phyloP scores from a whole-genome alignment of 495 filamentous ascomycete genomes.

The Filosporella fistucella region DNA sequence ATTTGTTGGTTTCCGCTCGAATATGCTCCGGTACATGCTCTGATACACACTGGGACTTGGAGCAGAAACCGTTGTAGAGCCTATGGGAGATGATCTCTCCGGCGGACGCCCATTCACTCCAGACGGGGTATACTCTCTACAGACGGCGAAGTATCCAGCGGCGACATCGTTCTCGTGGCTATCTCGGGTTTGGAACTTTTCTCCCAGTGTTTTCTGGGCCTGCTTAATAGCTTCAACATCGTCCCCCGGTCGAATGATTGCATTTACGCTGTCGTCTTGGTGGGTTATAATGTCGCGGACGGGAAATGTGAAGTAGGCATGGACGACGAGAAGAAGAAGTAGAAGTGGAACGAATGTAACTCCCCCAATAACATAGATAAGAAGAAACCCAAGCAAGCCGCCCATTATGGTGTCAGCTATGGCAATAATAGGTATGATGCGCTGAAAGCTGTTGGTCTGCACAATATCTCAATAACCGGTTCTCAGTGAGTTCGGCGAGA shows the following conservation, averaged over 20 bases:
- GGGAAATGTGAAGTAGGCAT: slow-evolving; percentile 68
- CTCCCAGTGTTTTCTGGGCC: slow-evolving; percentile 39
- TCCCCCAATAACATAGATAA: slow-evolving; percentile 83
- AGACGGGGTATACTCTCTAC: slow-evolving; percentile 84
- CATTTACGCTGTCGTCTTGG: slow-evolving; percentile 16
- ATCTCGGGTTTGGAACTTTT: slow-evolving; percentile 41
- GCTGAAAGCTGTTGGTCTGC: too few species aligned
- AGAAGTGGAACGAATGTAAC: slow-evolving; percentile 83
- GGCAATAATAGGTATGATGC: too few species aligned
- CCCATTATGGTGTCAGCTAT: slow-evolving; percentile 47
- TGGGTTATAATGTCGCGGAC: slow-evolving; percentile 29
- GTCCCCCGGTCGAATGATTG: slow-evolving; percentile 43
- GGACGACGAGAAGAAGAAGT: slow-evolving; percentile 55
- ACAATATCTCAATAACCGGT: too few species aligned
- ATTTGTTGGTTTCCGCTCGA: slow-evolving; percentile 69
- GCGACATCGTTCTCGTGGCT: slow-evolving; percentile 75
- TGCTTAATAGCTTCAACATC: slow-evolving; percentile 40
- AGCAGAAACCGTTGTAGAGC: slow-evolving; percentile 55
- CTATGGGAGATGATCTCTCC: slow-evolving; percentile 78
- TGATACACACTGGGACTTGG: slow-evolving; percentile 94
- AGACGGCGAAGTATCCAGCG: slow-evolving; percentile 92
- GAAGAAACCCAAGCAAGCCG: slow-evolving; percentile 62
- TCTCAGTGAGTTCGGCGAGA: too few species aligned
- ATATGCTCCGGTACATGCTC: slow-evolving; percentile 94
- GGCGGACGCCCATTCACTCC: slow-evolving; percentile 90